Conservation (phyloP, 306 rosid genomes). For the Dicorynia guianensis region DNA sequence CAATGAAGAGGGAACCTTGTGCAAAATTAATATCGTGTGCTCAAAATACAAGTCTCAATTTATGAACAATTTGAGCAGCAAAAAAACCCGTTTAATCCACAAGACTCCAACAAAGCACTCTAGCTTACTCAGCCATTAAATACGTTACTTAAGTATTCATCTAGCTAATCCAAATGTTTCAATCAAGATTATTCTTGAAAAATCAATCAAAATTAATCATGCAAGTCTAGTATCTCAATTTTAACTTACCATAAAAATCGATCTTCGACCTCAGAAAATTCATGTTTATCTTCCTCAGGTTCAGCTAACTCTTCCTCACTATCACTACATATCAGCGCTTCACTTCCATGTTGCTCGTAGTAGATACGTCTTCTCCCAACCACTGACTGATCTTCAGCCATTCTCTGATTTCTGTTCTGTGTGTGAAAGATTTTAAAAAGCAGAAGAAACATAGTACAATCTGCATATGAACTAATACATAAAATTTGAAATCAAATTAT, state of each 20-base stretch:
- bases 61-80: conserved; percentile 9
- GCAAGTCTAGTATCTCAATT: conserved; percentile 36
- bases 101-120: conserved; percentile 25
- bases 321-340: conserved; percentile 93
- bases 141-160: conserved; percentile 29
- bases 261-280: conserved; percentile 84
- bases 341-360: conserved; percentile 89
- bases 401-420: conserved; percentile 95
- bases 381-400: conserved; percentile 98
- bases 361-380: conserved; percentile 96
- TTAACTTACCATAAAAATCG: conserved; percentile 71
- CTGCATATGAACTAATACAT: conserved; percentile 34
- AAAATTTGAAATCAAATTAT: not conserved
- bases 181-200: conserved; percentile 5
- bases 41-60: conserved; percentile 34
- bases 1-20: conserved; percentile 26
- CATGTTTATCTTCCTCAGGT: conserved; percentile 83
- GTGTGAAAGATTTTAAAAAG: conserved; percentile 63
- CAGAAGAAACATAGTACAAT: conserved; percentile 45
- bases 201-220: conserved; percentile 22
- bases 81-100: not conserved
- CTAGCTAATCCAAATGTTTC: conserved; percentile 31
- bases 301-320: conserved; percentile 91
- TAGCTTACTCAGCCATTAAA: not conserved
- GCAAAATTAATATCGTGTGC: conserved; percentile 4